Percentiles rank a stretch among this genome's conserved stretches.
Evolutionary conservation across 2,329 filamentous ascomycete genomes (phyloP).

Genomic region (Penicillium sp.): DNA sequence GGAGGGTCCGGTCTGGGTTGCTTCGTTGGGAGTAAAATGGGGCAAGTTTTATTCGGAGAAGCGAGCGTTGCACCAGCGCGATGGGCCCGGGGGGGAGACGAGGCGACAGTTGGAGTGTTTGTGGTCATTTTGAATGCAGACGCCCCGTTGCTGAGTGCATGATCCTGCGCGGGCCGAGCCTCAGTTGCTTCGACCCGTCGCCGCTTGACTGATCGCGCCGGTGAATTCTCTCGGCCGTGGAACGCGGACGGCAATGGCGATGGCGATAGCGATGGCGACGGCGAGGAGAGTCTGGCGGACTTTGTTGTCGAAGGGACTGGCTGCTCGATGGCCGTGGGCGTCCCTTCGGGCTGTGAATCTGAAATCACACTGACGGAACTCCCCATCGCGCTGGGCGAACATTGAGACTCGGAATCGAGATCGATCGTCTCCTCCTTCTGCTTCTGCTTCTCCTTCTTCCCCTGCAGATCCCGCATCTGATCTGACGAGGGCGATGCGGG

Average conservation of each 20-base stretch:
- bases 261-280: too few relatives aligned
- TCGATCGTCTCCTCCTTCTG: too few relatives aligned
- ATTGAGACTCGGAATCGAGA: background rate
- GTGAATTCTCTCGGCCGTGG: background rate
- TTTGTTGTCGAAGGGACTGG: background rate
- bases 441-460: background rate
- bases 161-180: background rate
- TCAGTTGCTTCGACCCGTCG: slow-evolving; percentile 1
- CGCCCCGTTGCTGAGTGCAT: background rate
- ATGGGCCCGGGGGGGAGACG: too few relatives aligned
- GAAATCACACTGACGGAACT: slow-evolving; percentile 36
- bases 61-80: too few relatives aligned
- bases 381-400: slow-evolving; percentile 22
- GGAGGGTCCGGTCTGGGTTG: too few relatives aligned
- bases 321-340: background rate
- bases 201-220: background rate
- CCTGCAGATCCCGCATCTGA: background rate
- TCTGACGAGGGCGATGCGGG: background rate
- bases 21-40: background rate
- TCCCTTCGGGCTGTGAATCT: slow-evolving; percentile 32
- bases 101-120: too few relatives aligned
- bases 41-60: background rate
- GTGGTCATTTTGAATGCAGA: background rate
- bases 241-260: too few relatives aligned
- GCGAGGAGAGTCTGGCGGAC: background rate